phyloP scores from a whole-genome alignment of 1,284 basidiomycete species.

The Cryptococcus wingfieldii region DNA sequence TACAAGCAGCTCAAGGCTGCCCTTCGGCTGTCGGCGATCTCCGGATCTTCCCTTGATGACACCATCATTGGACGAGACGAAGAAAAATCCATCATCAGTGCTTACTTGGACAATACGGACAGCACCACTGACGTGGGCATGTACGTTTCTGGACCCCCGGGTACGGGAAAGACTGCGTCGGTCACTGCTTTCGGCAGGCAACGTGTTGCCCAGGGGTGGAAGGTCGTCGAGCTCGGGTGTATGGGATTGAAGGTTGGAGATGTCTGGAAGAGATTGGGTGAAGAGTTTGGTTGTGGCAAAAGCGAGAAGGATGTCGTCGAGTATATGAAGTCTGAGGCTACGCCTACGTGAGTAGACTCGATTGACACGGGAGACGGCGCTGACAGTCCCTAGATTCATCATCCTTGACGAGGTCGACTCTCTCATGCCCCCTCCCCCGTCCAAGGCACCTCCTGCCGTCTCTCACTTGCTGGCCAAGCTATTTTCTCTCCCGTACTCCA shows the following conservation, averaged over 20 bases:
- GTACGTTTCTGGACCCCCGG: slow-evolving; percentile 48
- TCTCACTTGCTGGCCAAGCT: slow-evolving; percentile 41
- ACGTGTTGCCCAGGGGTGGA: slow-evolving; percentile 27
- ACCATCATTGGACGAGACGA: slow-evolving; percentile 39
- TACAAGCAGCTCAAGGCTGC: slow-evolving; percentile 42
- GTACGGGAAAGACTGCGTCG: slow-evolving; percentile 49
- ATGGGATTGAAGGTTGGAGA: slow-evolving; percentile 40
- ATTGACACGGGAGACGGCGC: not conserved
- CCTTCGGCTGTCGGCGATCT: slow-evolving; percentile 30
- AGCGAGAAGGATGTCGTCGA: slow-evolving; percentile 26
- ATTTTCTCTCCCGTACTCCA: slow-evolving; percentile 36
- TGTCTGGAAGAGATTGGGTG: slow-evolving; percentile 34
- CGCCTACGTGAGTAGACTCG: slow-evolving; percentile 17
- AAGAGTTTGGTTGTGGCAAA: slow-evolving; percentile 28
- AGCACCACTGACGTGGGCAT: slow-evolving; percentile 25
- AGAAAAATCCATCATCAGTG: slow-evolving; percentile 31
- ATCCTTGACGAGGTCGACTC: slow-evolving; percentile 49
- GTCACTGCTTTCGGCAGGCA: slow-evolving; percentile 35
- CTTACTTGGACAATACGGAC: slow-evolving; percentile 27
- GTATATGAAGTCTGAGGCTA: slow-evolving; percentile 9
- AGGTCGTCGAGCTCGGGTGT: slow-evolving; percentile 40
- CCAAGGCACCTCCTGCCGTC: slow-evolving; percentile 24
- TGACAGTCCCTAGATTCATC: slow-evolving; percentile 24
- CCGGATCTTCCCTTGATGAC: slow-evolving; percentile 6
- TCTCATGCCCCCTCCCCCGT: slow-evolving; percentile 37